phyloP scores from a whole-genome alignment of 148 eudicot genomes.

The Simmondsia chinensis region DNA sequence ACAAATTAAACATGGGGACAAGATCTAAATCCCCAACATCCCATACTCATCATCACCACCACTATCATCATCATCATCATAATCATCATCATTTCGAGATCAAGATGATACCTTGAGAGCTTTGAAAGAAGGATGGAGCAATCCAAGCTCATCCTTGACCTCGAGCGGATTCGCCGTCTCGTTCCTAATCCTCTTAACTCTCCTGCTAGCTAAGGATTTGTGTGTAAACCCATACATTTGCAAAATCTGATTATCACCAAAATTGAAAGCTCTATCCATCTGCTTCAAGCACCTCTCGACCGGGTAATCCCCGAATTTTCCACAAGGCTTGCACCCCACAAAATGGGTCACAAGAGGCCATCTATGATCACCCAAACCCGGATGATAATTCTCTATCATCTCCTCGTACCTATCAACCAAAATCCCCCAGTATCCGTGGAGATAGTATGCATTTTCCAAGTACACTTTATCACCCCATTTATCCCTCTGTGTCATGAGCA shows the following conservation, averaged over 20 bases:
- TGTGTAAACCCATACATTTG: slow-evolving; percentile 50
- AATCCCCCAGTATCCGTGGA: slow-evolving; percentile 59
- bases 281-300: slow-evolving; percentile 53
- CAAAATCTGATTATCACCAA: slow-evolving; percentile 54
- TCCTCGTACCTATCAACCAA: slow-evolving; percentile 51
- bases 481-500: slow-evolving; percentile 33
- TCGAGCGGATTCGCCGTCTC: slow-evolving; percentile 38
- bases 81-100: no score
- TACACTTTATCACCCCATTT: slow-evolving; percentile 50
- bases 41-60: no score
- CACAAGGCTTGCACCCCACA: slow-evolving; percentile 62
- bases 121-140: slow-evolving; percentile 43
- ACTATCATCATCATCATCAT: no score
- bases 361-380: slow-evolving; percentile 54
- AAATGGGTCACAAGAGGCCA: slow-evolving; percentile 69
- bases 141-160: slow-evolving; percentile 39
- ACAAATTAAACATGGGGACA: no score
- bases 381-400: slow-evolving; percentile 40
- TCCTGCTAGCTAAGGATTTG: slow-evolving; percentile 35
- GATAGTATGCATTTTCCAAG: slow-evolving; percentile 40
- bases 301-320: slow-evolving; percentile 47
- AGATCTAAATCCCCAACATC: no score
- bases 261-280: slow-evolving; percentile 55
- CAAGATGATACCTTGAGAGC: slow-evolving; percentile 29
- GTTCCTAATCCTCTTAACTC: slow-evolving; percentile 36